Evolutionary conservation across 2,329 filamentous ascomycete genomes (phyloP).

Genomic region (Colletotrichum sp.): DNA sequence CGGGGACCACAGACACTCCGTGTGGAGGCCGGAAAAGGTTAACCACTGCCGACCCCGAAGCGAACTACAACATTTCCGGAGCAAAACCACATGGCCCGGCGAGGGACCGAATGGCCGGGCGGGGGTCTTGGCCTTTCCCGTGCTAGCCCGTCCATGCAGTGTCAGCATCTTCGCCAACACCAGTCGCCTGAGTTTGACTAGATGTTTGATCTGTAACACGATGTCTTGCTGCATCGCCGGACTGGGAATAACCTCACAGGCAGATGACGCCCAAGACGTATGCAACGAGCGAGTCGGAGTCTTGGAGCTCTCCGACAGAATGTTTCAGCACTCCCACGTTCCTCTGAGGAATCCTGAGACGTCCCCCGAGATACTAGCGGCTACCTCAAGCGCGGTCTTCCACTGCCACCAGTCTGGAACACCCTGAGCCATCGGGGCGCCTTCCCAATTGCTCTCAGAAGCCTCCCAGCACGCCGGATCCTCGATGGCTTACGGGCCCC

Average conservation of each 20-base stretch:
- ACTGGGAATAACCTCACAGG: background rate
- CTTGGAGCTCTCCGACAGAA: background rate
- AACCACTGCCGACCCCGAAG: background rate
- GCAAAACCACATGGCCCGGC: conserved; percentile 10
- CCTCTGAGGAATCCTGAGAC: background rate
- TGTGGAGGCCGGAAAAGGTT: conserved; percentile 7
- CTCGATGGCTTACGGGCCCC: background rate
- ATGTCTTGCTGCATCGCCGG: conserved; percentile 13
- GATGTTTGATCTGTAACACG: background rate
- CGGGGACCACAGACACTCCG: background rate
- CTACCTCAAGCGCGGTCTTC: background rate
- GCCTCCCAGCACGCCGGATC: background rate
- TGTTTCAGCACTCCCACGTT: background rate
- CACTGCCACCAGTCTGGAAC: conserved; percentile 6
- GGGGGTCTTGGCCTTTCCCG: background rate
- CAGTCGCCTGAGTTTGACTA: background rate
- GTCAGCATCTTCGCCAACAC: background rate
- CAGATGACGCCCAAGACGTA: background rate
- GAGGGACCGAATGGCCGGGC: background rate
- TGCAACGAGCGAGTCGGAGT: background rate
- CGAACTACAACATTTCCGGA: conserved; percentile 11
- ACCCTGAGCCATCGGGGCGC: background rate
- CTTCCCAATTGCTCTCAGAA: background rate
- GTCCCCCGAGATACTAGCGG: background rate
- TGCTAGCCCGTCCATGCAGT: background rate